phyloP scores from a whole-genome alignment of 441 rosid species.

The Isatis lusitanica region DNA sequence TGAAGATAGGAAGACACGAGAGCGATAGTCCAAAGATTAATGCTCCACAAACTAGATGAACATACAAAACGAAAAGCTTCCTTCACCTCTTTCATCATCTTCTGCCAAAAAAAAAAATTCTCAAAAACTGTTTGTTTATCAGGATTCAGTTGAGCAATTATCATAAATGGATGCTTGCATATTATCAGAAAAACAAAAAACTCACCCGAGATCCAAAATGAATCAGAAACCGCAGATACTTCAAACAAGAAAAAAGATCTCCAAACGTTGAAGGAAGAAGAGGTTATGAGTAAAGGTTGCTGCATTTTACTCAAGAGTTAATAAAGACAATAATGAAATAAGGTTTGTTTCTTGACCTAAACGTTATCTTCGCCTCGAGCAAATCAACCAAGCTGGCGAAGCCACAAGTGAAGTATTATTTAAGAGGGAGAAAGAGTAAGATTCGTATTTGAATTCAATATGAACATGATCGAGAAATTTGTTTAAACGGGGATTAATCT shows the following conservation, averaged over 20 bases:
- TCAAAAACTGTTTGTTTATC: not conserved
- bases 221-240: not conserved
- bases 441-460: not conserved
- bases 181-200: not conserved
- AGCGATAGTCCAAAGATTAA: conserved; percentile 57
- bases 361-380: conserved; percentile 3
- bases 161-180: not conserved
- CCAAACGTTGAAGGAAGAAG: conserved; percentile 2
- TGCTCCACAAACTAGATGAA: conserved; percentile 58
- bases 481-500: too few species aligned
- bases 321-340: not conserved
- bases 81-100: conserved; percentile 38
- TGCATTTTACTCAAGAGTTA: not conserved
- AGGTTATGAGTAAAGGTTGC: not conserved
- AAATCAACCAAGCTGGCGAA: conserved; percentile 3
- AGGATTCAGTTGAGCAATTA: not conserved
- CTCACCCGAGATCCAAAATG: not conserved
- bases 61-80: conserved; percentile 46
- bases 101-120: not conserved
- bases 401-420: not conserved
- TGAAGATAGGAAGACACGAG: conserved; percentile 55
- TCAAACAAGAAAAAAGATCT: not conserved
- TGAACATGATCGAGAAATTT: not conserved
- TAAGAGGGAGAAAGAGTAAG: not conserved
- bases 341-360: not conserved